These are phyloP conservation scores for Penicillium sp. DNA, from an alignment of 2,329 filamentous ascomycete species.

Conservation along the genomic window DNA sequence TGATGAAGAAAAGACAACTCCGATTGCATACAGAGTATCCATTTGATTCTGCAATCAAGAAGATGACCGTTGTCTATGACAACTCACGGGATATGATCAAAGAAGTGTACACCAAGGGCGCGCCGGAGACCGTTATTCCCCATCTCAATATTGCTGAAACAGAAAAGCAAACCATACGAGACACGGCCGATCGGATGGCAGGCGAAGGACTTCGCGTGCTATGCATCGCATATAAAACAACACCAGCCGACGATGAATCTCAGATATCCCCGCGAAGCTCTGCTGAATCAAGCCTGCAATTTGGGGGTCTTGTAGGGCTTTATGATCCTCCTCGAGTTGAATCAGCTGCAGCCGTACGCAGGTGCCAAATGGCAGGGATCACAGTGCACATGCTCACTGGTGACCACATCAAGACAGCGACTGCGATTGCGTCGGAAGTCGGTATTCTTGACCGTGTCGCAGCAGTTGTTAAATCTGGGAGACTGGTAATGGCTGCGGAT, in stretches of 20 bases:
- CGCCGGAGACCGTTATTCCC: conserved; percentile 57
- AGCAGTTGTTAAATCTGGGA: conserved; percentile 38
- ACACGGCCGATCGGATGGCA: conserved; percentile 55
- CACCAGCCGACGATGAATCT: conserved; percentile 30
- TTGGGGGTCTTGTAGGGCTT: conserved; percentile 59
- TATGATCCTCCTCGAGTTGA: conserved; percentile 62
- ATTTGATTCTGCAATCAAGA: conserved; percentile 64
- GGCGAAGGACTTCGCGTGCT: conserved; percentile 60
- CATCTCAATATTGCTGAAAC: conserved; percentile 17
- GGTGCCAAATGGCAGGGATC: conserved; percentile 55
- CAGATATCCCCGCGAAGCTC: conserved; percentile 40
- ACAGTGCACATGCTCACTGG: conserved; percentile 58
- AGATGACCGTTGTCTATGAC: conserved; percentile 63
- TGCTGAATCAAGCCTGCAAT: conserved; percentile 55
- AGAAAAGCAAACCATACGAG: conserved; percentile 23
- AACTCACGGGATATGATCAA: conserved; percentile 26
- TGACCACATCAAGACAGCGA: conserved; percentile 57
- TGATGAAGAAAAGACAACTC: conserved; percentile 33
- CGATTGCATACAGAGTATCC: conserved; percentile 55
- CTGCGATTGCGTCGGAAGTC: conserved; percentile 57
- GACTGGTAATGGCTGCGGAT: conserved; percentile 54
- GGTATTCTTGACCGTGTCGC: conserved; percentile 51
- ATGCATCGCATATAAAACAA: conserved; percentile 50
- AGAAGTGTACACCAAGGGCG: conserved; percentile 59
- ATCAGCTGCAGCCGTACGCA: conserved; percentile 54